These are phyloP conservation scores for Lineolata rhizophorae DNA, from an alignment of 495 filamentous ascomycete species.

Conservation along the genomic window DNA sequence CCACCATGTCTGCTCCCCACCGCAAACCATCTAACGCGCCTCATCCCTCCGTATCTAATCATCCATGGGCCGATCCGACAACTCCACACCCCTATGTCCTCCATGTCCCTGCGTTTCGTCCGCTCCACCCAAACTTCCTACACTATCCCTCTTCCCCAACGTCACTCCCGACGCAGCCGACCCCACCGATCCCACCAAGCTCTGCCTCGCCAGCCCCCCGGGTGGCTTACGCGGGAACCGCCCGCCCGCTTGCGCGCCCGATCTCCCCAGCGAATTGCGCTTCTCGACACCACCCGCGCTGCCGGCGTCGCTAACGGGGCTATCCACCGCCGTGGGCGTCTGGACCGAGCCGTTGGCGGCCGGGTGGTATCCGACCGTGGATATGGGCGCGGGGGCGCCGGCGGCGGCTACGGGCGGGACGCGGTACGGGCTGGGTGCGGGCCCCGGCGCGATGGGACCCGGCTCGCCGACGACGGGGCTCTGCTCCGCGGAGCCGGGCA, in stretches of 20 bases:
- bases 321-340: slow-evolving; percentile 18
- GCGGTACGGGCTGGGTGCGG: slow-evolving; percentile 5
- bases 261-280: slow-evolving; percentile 25
- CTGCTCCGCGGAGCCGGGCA: slow-evolving; percentile 13
- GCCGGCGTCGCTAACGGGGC: slow-evolving; percentile 2
- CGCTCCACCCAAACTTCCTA: too few relatives aligned
- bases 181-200: slow-evolving; percentile 21
- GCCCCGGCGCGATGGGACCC: slow-evolving; percentile 7
- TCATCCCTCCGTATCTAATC: too few relatives aligned
- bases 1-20: too few relatives aligned
- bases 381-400: too few relatives aligned
- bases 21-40: too few relatives aligned
- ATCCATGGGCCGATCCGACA: slow-evolving; percentile 73
- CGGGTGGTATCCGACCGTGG: too few relatives aligned
- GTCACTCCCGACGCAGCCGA: too few relatives aligned
- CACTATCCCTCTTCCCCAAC: too few relatives aligned
- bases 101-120: too few relatives aligned
- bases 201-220: slow-evolving; percentile 16
- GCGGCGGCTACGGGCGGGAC: too few relatives aligned
- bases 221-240: slow-evolving; percentile 14
- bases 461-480: slow-evolving; percentile 8
- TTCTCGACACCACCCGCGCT: slow-evolving; percentile 21
- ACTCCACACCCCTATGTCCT: slow-evolving; percentile 38
- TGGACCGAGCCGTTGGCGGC: slow-evolving; percentile 14
- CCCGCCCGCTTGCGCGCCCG: slow-evolving; percentile 21